Conservation (phyloP, 495 filamentous ascomycete genomes). For the Penicillium egyptiacum region DNA sequence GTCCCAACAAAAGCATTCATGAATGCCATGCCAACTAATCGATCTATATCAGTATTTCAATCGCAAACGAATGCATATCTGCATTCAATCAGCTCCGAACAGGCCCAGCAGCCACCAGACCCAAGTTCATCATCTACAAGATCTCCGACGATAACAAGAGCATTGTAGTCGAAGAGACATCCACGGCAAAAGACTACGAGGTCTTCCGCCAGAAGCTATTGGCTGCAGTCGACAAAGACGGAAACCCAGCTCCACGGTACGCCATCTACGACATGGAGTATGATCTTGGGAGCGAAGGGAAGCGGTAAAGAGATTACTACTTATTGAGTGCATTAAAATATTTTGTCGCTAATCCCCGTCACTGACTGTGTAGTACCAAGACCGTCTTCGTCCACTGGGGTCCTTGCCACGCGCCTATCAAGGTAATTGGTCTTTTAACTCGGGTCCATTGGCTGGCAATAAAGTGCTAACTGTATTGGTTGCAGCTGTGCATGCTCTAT, state of each 20-base stretch:
- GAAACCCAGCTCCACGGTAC: conserved; percentile 64
- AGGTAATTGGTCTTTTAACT: background rate
- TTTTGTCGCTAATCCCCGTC: background rate
- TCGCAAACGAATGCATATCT: conserved; percentile 66
- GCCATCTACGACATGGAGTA: conserved; percentile 83
- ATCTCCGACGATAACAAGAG: conserved; percentile 76
- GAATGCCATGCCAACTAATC: background rate
- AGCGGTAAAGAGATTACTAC: conserved; percentile 47
- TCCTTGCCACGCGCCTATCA: background rate
- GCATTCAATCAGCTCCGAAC: conserved; percentile 82
- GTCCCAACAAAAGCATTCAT: background rate
- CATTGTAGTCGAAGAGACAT: conserved; percentile 71
- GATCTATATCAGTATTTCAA: conserved; percentile 56
- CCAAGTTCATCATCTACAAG: conserved; percentile 87
- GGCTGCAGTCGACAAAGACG: conserved; percentile 62
- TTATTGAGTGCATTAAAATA: background rate
- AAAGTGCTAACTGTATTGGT: background rate
- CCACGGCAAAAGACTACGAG: conserved; percentile 58
- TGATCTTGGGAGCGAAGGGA: conserved; percentile 69
- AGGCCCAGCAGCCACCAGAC: conserved; percentile 51
- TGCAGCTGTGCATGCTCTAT: background rate
- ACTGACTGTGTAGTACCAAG: conserved; percentile 60
- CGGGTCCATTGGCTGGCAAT: background rate
- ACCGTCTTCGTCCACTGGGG: conserved; percentile 81
- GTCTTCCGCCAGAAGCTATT: conserved; percentile 68